A percentile compares a stretch with the other conserved stretches of the same genome.
These are phyloP conservation scores for Zygosaccharomyces sapae DNA, from an alignment of 1,139 yeast genomes.

Conservation along the genomic window DNA sequence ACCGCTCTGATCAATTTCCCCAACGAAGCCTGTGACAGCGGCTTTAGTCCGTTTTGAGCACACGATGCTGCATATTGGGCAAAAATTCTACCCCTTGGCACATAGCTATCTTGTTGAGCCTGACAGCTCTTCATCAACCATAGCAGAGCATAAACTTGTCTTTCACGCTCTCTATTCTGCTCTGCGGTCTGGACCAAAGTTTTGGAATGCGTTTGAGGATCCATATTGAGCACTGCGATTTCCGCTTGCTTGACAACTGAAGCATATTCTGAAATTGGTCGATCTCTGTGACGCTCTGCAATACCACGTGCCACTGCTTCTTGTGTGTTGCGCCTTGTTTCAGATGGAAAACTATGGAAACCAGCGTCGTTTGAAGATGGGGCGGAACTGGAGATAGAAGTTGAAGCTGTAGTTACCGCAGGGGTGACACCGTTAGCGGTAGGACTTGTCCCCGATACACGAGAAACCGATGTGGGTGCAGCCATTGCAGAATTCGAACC, in stretches of 20 bases:
- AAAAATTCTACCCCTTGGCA: conserved; percentile 78
- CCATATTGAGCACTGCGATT: conserved; percentile 31
- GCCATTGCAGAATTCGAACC: no score
- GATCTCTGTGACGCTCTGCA: conserved; percentile 29
- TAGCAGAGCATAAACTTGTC: conserved; percentile 77
- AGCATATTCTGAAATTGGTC: conserved; percentile 33
- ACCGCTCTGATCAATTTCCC: conserved; percentile 76
- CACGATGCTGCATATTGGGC: conserved; percentile 76
- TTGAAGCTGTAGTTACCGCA: no score
- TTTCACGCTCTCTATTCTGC: conserved; percentile 52
- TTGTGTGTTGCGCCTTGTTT: conserved; percentile 27
- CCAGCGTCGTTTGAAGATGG: neutral
- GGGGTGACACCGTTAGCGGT: no score
- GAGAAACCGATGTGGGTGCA: no score
- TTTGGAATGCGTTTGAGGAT: conserved; percentile 28
- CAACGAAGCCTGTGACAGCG: conserved; percentile 83
- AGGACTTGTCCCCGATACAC: no score
- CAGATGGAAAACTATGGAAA: neutral
- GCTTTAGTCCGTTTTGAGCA: conserved; percentile 60
- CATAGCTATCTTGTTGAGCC: conserved; percentile 60
- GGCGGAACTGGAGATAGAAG: neutral
- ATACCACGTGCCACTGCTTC: conserved; percentile 30
- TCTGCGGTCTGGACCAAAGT: conserved; percentile 33
- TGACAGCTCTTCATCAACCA: conserved; percentile 75
- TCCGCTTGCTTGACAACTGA: conserved; percentile 32